A percentile compares a stretch with the other conserved stretches of the same genome.
Conservation (phyloP, 768 basidiomycete genomes). For the Calocera cornea region DNA sequence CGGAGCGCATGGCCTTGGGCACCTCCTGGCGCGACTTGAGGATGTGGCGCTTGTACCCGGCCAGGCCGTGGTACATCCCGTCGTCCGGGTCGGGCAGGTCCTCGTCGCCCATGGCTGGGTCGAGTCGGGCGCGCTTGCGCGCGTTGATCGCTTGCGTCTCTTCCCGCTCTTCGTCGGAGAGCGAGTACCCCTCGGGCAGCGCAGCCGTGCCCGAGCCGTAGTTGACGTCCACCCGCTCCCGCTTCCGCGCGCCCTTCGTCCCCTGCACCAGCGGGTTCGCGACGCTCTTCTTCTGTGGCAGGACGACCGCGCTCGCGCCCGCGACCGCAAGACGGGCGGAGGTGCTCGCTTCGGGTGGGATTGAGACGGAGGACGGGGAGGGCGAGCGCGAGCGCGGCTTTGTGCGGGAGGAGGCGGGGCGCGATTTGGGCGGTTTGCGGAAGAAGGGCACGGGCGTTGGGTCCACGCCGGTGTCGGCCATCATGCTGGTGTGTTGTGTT, state of each 20-base stretch:
- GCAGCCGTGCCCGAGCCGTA: conserved; percentile 43
- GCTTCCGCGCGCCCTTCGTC: conserved; percentile 48
- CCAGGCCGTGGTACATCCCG: conserved; percentile 75
- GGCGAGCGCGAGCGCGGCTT: conserved; percentile 6
- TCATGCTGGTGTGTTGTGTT: background rate
- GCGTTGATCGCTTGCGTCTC: conserved; percentile 64
- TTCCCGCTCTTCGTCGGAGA: conserved; percentile 56
- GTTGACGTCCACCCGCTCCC: conserved; percentile 34
- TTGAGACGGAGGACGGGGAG: conserved; percentile 1
- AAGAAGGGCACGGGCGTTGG: background rate
- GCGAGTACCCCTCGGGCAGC: conserved; percentile 52
- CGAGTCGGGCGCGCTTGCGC: conserved; percentile 40
- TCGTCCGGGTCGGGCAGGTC: conserved; percentile 52
- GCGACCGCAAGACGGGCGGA: no score
- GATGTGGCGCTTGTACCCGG: conserved; percentile 67
- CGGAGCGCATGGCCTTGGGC: conserved; percentile 77
- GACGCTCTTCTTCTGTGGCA: conserved; percentile 55
- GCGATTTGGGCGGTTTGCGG: conserved; percentile 7
- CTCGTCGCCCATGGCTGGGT: conserved; percentile 41
- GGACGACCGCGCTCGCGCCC: conserved; percentile 42
- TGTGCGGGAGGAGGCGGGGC: conserved; percentile 10
- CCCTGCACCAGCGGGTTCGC: conserved; percentile 67
- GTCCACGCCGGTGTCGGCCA: background rate
- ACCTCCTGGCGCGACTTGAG: conserved; percentile 62
- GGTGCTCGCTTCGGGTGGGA: background rate